phyloP scores from a whole-genome alignment of 2,329 filamentous ascomycete genomes.

The Talaromyces sp. region DNA sequence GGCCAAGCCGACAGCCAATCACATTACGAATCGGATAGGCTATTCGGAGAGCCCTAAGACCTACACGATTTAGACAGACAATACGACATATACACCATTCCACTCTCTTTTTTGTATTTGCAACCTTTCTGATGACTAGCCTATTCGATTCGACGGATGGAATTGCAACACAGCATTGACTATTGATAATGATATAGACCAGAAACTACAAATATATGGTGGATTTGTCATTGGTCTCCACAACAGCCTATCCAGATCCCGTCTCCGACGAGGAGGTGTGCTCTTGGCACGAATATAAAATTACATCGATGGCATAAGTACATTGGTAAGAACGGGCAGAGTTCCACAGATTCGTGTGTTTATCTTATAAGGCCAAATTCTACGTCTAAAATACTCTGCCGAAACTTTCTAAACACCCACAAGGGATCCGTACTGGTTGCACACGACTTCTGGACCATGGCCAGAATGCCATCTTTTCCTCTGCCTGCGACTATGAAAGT shows the following conservation, averaged over 20 bases:
- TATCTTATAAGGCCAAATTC: not conserved
- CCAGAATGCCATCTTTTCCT: conserved; percentile 10
- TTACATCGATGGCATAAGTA: not conserved
- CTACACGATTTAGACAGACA: not conserved
- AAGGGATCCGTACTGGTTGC: conserved; percentile 2
- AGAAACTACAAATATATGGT: no score
- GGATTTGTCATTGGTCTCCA: not conserved
- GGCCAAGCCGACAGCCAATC: not conserved
- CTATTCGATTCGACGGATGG: not conserved
- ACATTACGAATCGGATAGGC: conserved; percentile 3
- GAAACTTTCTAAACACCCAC: not conserved
- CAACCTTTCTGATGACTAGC: not conserved
- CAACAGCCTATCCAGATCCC: not conserved
- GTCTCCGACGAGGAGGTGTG: not conserved
- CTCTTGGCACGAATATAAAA: conserved; percentile 1
- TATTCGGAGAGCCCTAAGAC: not conserved
- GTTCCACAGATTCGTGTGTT: not conserved
- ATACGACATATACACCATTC: not conserved
- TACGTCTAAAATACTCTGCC: not conserved
- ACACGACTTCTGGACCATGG: not conserved
- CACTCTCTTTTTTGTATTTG: not conserved
- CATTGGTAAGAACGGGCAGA: not conserved
- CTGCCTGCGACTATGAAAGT: conserved; percentile 13
- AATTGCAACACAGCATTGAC: not conserved
- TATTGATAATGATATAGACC: not conserved